Percentiles rank a stretch among this genome's conserved stretches.
These are phyloP conservation scores for Postia placenta DNA, from an alignment of 768 basidiomycete genomes.

Conservation along the genomic window DNA sequence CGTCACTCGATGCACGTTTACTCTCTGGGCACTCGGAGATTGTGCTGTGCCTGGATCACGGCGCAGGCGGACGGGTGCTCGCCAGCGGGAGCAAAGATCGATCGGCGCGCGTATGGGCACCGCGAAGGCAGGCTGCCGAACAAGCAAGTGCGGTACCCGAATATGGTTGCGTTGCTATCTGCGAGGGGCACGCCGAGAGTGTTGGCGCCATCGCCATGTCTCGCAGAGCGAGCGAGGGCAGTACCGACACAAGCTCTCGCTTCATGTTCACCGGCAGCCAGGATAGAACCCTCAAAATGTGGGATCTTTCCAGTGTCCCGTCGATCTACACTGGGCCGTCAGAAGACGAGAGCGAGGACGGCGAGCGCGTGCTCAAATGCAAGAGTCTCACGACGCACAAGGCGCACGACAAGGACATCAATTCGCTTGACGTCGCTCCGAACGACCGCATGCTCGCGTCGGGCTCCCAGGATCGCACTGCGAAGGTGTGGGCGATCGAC, in stretches of 20 bases:
- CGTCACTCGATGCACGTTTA: slow-evolving; percentile 75
- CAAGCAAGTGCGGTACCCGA: slow-evolving; percentile 18
- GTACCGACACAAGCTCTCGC: slow-evolving; percentile 24
- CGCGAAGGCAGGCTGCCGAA: not conserved
- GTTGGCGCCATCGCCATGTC: slow-evolving; percentile 87
- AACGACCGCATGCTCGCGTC: slow-evolving; percentile 86
- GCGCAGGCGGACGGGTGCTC: slow-evolving; percentile 62
- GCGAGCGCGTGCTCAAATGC: slow-evolving; percentile 39
- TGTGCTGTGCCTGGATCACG: slow-evolving; percentile 78
- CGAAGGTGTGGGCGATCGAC: slow-evolving; percentile 80
- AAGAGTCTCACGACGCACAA: slow-evolving; percentile 80
- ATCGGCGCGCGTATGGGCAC: slow-evolving; percentile 80
- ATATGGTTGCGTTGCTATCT: slow-evolving; percentile 78
- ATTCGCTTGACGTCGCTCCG: slow-evolving; percentile 88
- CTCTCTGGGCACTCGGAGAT: slow-evolving; percentile 89
- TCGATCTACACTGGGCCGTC: slow-evolving; percentile 3
- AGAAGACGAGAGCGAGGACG: slow-evolving; percentile 7
- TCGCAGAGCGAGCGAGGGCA: slow-evolving; percentile 35
- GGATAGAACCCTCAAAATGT: slow-evolving; percentile 97
- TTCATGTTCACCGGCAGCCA: slow-evolving; percentile 96
- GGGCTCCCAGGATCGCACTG: slow-evolving; percentile 93
- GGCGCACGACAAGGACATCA: slow-evolving; percentile 99
- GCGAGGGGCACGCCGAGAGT: slow-evolving; percentile 92
- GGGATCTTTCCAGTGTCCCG: slow-evolving; percentile 69
- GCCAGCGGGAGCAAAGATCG: slow-evolving; percentile 91